Evolutionary conservation across 2,329 filamentous ascomycete genomes (phyloP), one percentile per base, ranked within the genome.

Genomic region (Septoria petroselini): DNA sequence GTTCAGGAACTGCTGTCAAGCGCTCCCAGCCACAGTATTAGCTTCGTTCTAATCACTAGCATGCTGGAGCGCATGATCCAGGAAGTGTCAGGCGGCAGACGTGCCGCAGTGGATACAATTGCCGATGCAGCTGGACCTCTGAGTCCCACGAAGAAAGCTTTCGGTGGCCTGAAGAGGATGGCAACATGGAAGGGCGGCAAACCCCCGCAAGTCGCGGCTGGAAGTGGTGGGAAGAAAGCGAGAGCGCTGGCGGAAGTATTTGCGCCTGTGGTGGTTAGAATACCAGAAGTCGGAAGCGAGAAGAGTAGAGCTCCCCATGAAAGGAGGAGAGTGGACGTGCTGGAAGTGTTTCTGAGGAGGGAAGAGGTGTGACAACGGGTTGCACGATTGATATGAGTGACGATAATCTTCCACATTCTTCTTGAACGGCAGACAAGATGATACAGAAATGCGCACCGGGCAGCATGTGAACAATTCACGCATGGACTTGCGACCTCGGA

Each of bases 1-100:
- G 71, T 93, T 1, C 79, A 95, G 4, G 91, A 96, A 58, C 78
- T 85, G 2, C 76, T 96, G 4, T 79, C 85, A 0, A 74, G 79
- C 1, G 78, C 81, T 0, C 86, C 89, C 0, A 84, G 85, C 41
- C 86, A 95, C 70, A 93, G 89, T 64, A 91, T 95, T 48, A 86
- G 86, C 0, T 95, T 96, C 63, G 86, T 95, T 2, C 90, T 96
- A 57, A 73, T 96, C 12, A 88, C 85, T 0, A 83, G 87, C 7
- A 91, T 90, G 70, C 76, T 96, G 8, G 76, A 76, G 17, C 75
- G 77, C 8, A 75, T 85, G 30, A 70, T 76, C 21, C 72, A 73
- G 27, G 81, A 85, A 60, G 68, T 49, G 14, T 41, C 38, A 14
- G 44, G 41, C 19, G 30, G 38, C 27, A 23, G 33, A 18, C 40